phyloP scores from a whole-genome alignment of 2,329 filamentous ascomycete genomes.

The Cercospora citrullina region DNA sequence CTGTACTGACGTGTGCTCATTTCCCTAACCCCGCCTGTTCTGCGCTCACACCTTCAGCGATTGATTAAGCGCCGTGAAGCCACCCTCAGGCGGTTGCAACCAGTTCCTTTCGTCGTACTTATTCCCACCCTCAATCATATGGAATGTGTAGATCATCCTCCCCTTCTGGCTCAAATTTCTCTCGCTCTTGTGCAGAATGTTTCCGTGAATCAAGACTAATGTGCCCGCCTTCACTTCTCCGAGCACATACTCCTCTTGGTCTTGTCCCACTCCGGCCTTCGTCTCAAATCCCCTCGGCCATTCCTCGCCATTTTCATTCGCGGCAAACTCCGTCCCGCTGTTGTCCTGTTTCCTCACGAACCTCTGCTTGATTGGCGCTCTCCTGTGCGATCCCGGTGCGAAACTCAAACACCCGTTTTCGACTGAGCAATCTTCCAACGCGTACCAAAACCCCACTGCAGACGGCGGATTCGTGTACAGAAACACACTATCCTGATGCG shows the following conservation, averaged over 20 bases:
- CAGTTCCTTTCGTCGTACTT: slow-evolving; percentile 87
- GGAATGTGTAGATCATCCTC: slow-evolving; percentile 95
- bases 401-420: slow-evolving; percentile 91
- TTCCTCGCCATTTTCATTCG: slow-evolving; percentile 60
- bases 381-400: slow-evolving; percentile 75
- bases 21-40: neutral
- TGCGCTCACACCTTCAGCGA: slow-evolving; percentile 9
- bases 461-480: slow-evolving; percentile 85
- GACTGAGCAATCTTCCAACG: slow-evolving; percentile 83
- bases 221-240: slow-evolving; percentile 89
- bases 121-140: slow-evolving; percentile 83
- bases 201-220: slow-evolving; percentile 91
- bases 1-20: neutral
- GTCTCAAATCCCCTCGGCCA: slow-evolving; percentile 47
- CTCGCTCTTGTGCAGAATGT: slow-evolving; percentile 94
- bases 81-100: slow-evolving; percentile 79
- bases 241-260: slow-evolving; percentile 66
- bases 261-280: slow-evolving; percentile 34
- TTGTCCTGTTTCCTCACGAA: slow-evolving; percentile 69
- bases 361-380: slow-evolving; percentile 67
- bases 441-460: slow-evolving; percentile 96
- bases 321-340: slow-evolving; percentile 58
- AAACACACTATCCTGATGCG: slow-evolving; percentile 92
- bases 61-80: slow-evolving; percentile 57
- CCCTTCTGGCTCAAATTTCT: slow-evolving; percentile 83